Base-by-base conservation (phyloP, 2,329 filamentous ascomycete genomes). In the Hypomyces rosellus region DNA sequence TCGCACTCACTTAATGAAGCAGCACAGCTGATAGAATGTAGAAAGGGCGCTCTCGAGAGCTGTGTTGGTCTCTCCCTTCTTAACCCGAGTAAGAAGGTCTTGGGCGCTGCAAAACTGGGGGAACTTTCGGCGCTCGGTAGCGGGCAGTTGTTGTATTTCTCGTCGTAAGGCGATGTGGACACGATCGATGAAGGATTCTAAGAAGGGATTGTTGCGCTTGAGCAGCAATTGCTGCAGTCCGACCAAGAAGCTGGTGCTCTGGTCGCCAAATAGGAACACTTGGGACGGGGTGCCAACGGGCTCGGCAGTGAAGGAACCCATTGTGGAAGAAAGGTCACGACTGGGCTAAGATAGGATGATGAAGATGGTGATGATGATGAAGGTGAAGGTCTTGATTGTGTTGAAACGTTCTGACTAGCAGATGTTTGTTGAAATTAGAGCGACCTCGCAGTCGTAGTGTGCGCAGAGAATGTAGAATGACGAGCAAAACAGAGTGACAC, bases 241-340 rank as follows among this genome's bases (percentile, higher is more conserved):
- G 5, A 45, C 34, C 5, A 48, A 11, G 16, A 45, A 48, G 13
- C 34, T 42, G 22, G 38, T 47, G 30, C 44, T 51, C 34, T 51
- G 49, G 38, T 51, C 49, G 9, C 49, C 49, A 34, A 51, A 51
- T 15, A 51, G 41, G 14, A 51, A 38, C 11, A 51, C 40, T 25
- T 30, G 25, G 9, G 25, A 30, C 25, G 25, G 25, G 9, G 25
- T 11, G 25, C 3, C 25, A 30, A 30, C 25, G 25, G 25, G 25
- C 6, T 30, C 25, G 8, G 25, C 25, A 30, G 25, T 30, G 25
- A 30, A 30, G 25, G 25, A 30, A 30, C 25, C 25, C 25, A 30
- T 30, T 4, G 25, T 30, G 25, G 9, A 30, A 30, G 25, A 30
- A 30, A 30, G 9, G 25, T 8, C 9, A 11, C 6, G 25, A 30